Conservation (phyloP, 192 early-diverging fungal genomes). For the Bifiguratus adelaidae region DNA sequence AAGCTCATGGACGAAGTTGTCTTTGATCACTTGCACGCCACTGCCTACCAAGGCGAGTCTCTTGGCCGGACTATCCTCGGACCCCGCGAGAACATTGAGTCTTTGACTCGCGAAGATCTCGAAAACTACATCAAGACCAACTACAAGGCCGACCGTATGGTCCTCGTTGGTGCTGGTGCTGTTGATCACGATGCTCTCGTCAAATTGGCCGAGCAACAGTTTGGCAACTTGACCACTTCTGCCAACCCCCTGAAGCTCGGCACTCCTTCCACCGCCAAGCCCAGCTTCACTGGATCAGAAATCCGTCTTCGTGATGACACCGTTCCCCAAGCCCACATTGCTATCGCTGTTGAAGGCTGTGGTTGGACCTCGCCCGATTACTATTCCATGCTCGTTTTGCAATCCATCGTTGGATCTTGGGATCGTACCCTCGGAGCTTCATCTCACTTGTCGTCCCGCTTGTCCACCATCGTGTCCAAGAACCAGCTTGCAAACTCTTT, state of each 20-base stretch:
- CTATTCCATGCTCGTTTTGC: constrained; percentile 90
- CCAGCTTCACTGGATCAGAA: constrained; percentile 86
- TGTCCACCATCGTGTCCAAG: constrained; percentile 76
- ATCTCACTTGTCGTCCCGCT: constrained; percentile 72
- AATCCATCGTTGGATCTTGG: constrained; percentile 95
- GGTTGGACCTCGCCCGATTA: constrained; percentile 94
- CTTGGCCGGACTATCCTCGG: constrained; percentile 93
- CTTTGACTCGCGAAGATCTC: constrained; percentile 79
- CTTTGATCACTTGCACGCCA: constrained; percentile 96
- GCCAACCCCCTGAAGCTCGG: constrained; percentile 6
- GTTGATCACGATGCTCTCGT: constrained; percentile 91
- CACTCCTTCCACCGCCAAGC: constrained; percentile 31
- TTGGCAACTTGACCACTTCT: constrained; percentile 48
- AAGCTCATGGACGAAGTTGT: constrained; percentile 98
- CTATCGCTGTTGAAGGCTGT: constrained; percentile 94
- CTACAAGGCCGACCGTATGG: constrained; percentile 97
- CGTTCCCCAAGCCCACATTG: constrained; percentile 89
- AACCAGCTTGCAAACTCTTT: constrained; percentile 91
- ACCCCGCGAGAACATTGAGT: constrained; percentile 87
- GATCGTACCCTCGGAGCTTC: constrained; percentile 89
- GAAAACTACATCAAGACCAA: constrained; percentile 83
- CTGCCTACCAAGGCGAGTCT: constrained; percentile 82
- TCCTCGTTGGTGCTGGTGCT: constrained; percentile 86
- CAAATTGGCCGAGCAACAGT: constrained; percentile 87
- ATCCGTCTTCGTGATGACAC: constrained; percentile 81